Evolutionary conservation across 192 early-diverging fungal genomes (phyloP), one percentile per base, ranked within the genome.

Genomic region (Coemansia furcata): DNA sequence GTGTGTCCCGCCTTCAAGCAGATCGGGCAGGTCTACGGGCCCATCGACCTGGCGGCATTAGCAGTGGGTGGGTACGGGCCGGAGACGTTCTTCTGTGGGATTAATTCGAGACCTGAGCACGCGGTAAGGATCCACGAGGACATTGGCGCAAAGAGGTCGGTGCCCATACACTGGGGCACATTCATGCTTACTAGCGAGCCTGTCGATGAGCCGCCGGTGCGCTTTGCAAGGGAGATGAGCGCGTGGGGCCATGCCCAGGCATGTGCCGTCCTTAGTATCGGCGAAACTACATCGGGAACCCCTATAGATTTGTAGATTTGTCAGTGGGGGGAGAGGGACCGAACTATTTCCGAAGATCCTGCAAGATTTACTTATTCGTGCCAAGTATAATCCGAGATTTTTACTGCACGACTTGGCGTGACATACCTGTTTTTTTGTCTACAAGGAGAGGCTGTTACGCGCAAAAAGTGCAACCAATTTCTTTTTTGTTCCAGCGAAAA

Each of bases 141-240:
- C 65, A 78, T 93, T 52, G 64, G 79, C 39, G 85, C 89, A 9
- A 86, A 82, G 62, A 84, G 84, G 21, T 86, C 85, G 7, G 75
- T 94, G 15, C 91, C 86, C 4, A 93, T 96, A 68, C 94, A 96
- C 69, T 94, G 93, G 93, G 92, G 92, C n/a, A 92, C 92, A 9
- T 95, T 90, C 85, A 67, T 85, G 6, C 78, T 95, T 66, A 93
- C 91, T 10, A 81, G 83, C 63, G 93, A 93, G 65, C 82, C 84
- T 15, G 72, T 89, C 5, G 84, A 74, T 33, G 92, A 91, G 64
- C 93, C 93, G n/a, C 90, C 90, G 0, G 47, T 68, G 29, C 77
- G 87, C 30, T 71, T 94, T 62, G 66, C 67, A 17, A 74, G 54
- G n/a, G 90, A 72, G 7, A 69, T 91, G 86, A 67, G 65, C 39